These are phyloP conservation scores for Vickermania spadyakhi DNA, from an alignment of 208 protist species.

Conservation along the genomic window DNA sequence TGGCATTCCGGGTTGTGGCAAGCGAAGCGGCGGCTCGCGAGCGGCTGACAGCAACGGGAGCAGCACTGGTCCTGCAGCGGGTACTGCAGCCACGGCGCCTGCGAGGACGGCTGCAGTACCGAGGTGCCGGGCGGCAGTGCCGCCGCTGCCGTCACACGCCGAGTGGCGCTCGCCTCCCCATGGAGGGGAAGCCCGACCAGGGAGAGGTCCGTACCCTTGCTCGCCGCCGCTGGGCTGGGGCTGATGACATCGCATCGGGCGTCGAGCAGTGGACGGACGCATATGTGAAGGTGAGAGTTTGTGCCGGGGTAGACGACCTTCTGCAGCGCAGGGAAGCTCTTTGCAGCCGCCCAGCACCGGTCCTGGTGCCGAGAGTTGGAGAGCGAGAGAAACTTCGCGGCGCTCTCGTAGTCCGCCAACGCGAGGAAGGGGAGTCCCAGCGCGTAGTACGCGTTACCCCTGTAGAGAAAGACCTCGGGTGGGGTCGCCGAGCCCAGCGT, in stretches of 20 bases:
- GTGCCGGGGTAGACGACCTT: constrained; percentile 39
- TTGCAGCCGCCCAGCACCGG: constrained; percentile 31
- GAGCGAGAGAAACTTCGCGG: constrained; percentile 34
- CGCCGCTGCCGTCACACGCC: constrained; percentile 11
- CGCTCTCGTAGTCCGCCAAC: constrained; percentile 77
- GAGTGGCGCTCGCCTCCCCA: constrained; percentile 8
- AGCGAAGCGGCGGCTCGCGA: constrained; percentile 58
- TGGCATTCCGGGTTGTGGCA: constrained; percentile 65
- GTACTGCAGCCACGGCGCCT: constrained; percentile 60
- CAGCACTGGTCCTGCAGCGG: constrained; percentile 50
- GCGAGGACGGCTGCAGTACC: constrained; percentile 21
- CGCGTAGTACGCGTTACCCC: constrained; percentile 81
- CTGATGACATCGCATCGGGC: constrained; percentile 23
- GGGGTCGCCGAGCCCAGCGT: constrained; percentile 59
- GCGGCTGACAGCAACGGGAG: constrained; percentile 33
- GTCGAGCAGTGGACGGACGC: constrained; percentile 55
- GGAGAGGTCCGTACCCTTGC: neutral
- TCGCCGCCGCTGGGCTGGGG: neutral
- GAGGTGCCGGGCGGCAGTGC: constrained; percentile 16
- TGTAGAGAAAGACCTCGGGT: constrained; percentile 76
- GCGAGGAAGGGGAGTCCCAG: constrained; percentile 78
- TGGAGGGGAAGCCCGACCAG: constrained; percentile 15
- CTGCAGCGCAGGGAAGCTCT: constrained; percentile 50
- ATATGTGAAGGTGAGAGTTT: constrained; percentile 69
- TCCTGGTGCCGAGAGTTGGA: constrained; percentile 51